These are phyloP conservation scores for Apiotrichum mycotoxinovorans DNA, from an alignment of 1,284 basidiomycete species.

Conservation along the genomic window DNA sequence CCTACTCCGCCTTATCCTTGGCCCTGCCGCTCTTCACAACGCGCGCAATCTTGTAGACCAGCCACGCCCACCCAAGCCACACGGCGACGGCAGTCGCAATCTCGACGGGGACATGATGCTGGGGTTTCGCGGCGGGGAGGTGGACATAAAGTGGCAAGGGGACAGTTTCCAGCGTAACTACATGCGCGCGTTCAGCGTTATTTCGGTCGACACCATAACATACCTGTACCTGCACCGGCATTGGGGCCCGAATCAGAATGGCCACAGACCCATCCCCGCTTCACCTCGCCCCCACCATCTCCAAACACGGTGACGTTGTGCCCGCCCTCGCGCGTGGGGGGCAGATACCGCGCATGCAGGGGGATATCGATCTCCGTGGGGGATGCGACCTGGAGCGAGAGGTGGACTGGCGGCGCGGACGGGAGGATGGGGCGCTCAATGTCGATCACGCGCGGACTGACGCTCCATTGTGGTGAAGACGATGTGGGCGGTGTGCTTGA, in stretches of 20 bases:
- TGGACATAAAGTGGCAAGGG: not conserved
- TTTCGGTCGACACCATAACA: no score
- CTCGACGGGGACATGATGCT: slow-evolving; percentile 13
- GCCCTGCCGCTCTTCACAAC: not conserved
- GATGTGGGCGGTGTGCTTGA: no score
- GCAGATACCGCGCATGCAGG: slow-evolving; percentile 41
- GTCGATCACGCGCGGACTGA: slow-evolving; percentile 25
- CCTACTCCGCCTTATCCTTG: slow-evolving; percentile 5
- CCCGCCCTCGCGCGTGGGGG: slow-evolving; percentile 10
- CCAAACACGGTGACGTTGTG: not conserved
- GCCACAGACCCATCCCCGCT: not conserved
- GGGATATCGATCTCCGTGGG: slow-evolving; percentile 25
- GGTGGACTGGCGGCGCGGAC: not conserved
- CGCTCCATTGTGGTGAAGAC: no score
- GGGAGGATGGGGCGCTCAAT: slow-evolving; percentile 30
- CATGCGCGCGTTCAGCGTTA: not conserved
- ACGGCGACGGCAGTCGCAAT: slow-evolving; percentile 2
- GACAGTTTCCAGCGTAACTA: not conserved
- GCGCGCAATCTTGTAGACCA: slow-evolving; percentile 5
- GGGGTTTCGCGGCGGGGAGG: slow-evolving; percentile 10
- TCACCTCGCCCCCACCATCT: not conserved
- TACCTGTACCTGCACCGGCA: not conserved
- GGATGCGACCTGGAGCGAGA: not conserved
- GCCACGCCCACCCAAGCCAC: slow-evolving; percentile 11
- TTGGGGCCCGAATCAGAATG: no score